Percentiles rank a stretch among this genome's conserved stretches.
These are phyloP conservation scores for Colletotrichum sp. DNA, from an alignment of 2,329 filamentous ascomycete species.

Conservation along the genomic window DNA sequence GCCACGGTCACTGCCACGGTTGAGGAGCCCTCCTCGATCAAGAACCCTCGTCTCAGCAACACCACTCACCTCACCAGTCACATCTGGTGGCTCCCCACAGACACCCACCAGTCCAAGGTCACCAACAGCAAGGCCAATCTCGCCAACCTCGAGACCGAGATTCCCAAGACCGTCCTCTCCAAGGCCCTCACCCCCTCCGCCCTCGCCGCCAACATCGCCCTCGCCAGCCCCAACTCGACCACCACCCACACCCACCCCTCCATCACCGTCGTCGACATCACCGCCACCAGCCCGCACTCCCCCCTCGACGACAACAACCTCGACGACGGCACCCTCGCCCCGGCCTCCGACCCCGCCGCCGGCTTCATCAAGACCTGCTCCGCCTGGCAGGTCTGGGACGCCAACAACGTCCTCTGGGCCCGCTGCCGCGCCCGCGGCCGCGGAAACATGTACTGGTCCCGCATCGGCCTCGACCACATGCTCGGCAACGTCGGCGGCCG, in stretches of 20 bases:
- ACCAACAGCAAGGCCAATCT: neutral
- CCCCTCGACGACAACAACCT: neutral
- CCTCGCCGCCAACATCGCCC: neutral
- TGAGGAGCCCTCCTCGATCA: neutral
- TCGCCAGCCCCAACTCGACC: neutral
- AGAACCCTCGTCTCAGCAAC: neutral
- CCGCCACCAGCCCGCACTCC: neutral
- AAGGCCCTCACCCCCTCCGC: neutral
- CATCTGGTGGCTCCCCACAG: neutral
- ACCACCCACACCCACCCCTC: neutral
- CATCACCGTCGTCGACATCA: neutral
- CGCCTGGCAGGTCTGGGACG: neutral
- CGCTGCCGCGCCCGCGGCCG: neutral
- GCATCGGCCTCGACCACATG: conserved; percentile 6
- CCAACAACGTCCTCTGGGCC: neutral
- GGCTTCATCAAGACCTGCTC: neutral
- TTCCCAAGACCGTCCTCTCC: neutral
- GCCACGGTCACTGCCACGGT: neutral
- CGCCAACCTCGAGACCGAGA: neutral
- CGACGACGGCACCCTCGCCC: neutral
- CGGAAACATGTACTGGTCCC: neutral
- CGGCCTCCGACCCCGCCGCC: neutral
- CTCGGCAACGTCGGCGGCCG: conserved; percentile 2
- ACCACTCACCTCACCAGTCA: neutral
- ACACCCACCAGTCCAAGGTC: neutral